A percentile compares a stretch with the other conserved stretches of the same genome.
These are phyloP conservation scores for Scortechinia acanthostroma DNA, from an alignment of 2,329 filamentous ascomycete species.

Conservation along the genomic window DNA sequence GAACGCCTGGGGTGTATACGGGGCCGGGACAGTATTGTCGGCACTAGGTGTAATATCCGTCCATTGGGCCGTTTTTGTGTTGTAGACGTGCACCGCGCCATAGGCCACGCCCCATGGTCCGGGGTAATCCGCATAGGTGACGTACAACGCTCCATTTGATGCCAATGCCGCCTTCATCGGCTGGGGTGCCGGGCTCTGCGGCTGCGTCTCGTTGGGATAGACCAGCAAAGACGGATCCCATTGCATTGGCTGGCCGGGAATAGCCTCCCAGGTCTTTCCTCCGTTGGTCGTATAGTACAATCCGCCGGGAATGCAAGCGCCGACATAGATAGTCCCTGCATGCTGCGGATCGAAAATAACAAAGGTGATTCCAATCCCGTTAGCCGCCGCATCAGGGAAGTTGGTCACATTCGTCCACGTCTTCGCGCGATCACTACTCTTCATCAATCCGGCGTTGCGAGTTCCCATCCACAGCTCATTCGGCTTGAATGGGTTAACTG, in stretches of 20 bases:
- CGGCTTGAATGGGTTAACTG: too few species aligned
- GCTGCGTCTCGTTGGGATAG: too few species aligned
- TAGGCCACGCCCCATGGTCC: conserved; percentile 47
- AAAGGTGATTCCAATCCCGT: too few species aligned
- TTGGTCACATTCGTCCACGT: conserved; percentile 39
- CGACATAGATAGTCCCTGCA: conserved; percentile 47
- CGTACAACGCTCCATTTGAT: conserved; percentile 38
- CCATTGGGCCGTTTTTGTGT: conserved; percentile 37
- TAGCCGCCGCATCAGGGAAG: too few species aligned
- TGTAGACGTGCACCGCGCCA: conserved; percentile 45
- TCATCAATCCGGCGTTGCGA: too few species aligned
- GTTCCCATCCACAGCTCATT: too few species aligned
- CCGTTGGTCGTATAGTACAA: conserved; percentile 49
- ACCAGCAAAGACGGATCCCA: too few species aligned
- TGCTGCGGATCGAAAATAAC: conserved; percentile 52
- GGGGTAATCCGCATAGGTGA: conserved; percentile 43
- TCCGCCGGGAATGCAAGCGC: conserved; percentile 47
- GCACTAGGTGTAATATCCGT: conserved; percentile 52
- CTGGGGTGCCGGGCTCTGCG: conserved; percentile 37
- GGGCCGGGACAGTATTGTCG: too few species aligned
- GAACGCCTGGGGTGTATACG: too few species aligned
- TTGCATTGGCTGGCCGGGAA: too few species aligned
- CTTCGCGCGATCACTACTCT: conserved; percentile 40
- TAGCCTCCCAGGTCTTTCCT: too few species aligned
- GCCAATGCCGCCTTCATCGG: conserved; percentile 45